Conservation (phyloP, 2,329 filamentous ascomycete species). For the Monilinia vaccinii-corymbosi region DNA sequence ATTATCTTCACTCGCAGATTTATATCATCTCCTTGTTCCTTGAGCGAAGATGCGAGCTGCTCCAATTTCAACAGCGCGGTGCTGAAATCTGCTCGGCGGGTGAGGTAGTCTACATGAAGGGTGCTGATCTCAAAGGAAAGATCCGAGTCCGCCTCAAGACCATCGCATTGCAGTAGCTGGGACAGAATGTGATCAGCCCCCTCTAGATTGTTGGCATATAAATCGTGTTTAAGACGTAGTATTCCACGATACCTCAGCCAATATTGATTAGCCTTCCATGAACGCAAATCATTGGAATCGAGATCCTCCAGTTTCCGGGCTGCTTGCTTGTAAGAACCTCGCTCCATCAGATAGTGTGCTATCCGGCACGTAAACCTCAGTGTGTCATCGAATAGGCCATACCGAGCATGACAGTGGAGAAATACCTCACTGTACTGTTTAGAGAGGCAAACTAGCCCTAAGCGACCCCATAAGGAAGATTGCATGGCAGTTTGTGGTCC, state of each 20-base stretch:
- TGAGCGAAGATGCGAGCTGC: conserved; percentile 39
- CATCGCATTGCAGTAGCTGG: conserved; percentile 39
- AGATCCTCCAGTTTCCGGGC: conserved; percentile 50
- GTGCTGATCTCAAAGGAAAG: conserved; percentile 49
- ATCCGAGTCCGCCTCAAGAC: conserved; percentile 45
- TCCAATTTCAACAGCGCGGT: conserved; percentile 47
- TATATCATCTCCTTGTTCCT: conserved; percentile 50
- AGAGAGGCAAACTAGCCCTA: conserved; percentile 53
- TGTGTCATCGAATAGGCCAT: conserved; percentile 64
- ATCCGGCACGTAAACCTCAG: conserved; percentile 65
- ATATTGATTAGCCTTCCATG: conserved; percentile 70
- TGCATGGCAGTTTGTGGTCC: conserved; percentile 66
- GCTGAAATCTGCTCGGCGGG: conserved; percentile 42
- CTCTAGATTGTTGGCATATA: conserved; percentile 47
- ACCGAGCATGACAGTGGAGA: conserved; percentile 58
- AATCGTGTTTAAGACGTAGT: conserved; percentile 53
- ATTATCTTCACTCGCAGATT: conserved; percentile 52
- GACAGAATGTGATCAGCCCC: conserved; percentile 47
- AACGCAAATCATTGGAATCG: conserved; percentile 53
- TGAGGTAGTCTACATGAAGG: conserved; percentile 49
- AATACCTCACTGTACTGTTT: conserved; percentile 62
- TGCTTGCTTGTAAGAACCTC: conserved; percentile 63
- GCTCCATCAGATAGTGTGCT: conserved; percentile 55
- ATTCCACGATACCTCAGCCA: conserved; percentile 59
- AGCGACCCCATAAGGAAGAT: conserved; percentile 64